These are phyloP conservation scores for Mycena metata DNA, from an alignment of 768 basidiomycete genomes.

Conservation along the genomic window DNA sequence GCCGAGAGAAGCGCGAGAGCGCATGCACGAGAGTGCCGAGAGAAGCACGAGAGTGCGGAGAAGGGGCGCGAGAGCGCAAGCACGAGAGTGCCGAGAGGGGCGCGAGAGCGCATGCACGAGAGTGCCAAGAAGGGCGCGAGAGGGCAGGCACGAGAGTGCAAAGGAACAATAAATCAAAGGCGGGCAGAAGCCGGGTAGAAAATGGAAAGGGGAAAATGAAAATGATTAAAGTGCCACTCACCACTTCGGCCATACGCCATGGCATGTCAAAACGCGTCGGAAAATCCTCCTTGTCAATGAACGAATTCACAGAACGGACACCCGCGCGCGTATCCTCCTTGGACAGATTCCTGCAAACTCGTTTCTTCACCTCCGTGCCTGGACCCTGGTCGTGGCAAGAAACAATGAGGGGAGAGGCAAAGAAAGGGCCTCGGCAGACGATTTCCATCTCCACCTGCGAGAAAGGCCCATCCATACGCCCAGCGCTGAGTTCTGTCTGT, in stretches of 20 bases:
- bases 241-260: slow-evolving; percentile 29
- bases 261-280: slow-evolving; percentile 36
- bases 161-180: too few species aligned
- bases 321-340: slow-evolving; percentile 23
- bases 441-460: slow-evolving; percentile 29
- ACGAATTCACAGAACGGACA: slow-evolving; percentile 33
- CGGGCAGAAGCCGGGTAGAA: too few species aligned
- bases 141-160: too few species aligned
- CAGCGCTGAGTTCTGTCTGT: slow-evolving; percentile 10
- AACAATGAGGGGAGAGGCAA: slow-evolving; percentile 42
- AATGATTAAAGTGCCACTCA: slow-evolving; percentile 26
- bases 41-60: too few species aligned
- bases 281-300: slow-evolving; percentile 35
- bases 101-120: too few species aligned
- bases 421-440: slow-evolving; percentile 42
- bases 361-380: slow-evolving; percentile 17
- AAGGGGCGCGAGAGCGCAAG: neutral
- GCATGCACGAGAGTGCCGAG: too few species aligned
- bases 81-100: too few species aligned
- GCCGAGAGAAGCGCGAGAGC: too few species aligned
- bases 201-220: neutral
- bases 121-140: too few species aligned
- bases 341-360: slow-evolving; percentile 40
- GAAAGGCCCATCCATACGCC: slow-evolving; percentile 30
- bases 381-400: slow-evolving; percentile 34